A percentile compares a stretch with the other conserved stretches of the same genome.
Conservation (phyloP, 805 yeast genomes). For the Wickerhamiella nectarea region DNA sequence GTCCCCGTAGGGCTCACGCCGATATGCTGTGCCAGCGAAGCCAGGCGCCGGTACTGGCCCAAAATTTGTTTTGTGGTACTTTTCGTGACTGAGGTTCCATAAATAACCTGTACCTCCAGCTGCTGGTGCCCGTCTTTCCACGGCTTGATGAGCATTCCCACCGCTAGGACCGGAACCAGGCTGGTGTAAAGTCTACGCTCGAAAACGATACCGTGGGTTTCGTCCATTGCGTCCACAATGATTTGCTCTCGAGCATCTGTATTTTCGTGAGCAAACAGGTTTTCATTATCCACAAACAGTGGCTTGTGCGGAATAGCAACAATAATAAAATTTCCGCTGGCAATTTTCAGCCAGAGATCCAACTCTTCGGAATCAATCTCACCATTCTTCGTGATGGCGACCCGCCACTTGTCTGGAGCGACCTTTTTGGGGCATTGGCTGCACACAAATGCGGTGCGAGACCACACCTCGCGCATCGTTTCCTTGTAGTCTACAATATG, state of each 20-base stretch:
- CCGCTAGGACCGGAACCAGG: conserved; percentile 12
- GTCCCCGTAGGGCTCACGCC: conserved; percentile 25
- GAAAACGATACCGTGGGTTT: conserved; percentile 11
- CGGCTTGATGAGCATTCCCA: conserved; percentile 17
- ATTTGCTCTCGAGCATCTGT: conserved; percentile 7
- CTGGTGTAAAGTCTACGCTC: conserved; percentile 4
- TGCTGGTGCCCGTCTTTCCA: conserved; percentile 10
- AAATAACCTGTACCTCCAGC: conserved; percentile 10
- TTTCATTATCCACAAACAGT: not conserved
- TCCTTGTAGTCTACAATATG: conserved; percentile 15
- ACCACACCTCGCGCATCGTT: conserved; percentile 16
- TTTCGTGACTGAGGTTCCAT: conserved; percentile 11
- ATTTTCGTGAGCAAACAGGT: not conserved
- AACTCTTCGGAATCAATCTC: conserved; percentile 25
- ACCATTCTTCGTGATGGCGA: conserved; percentile 27
- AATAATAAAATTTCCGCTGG: not conserved
- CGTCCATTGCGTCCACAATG: conserved; percentile 11
- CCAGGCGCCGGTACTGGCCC: conserved; percentile 28
- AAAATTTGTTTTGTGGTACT: conserved; percentile 24
- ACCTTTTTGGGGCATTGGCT: conserved; percentile 2
- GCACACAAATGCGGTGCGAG: conserved; percentile 11
- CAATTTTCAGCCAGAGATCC: conserved; percentile 19
- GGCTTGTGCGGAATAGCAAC: not conserved
- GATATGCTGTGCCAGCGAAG: conserved; percentile 24
- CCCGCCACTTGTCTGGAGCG: conserved; percentile 21